Base-by-base conservation (phyloP, 2,329 filamentous ascomycete genomes). In the Cordyceps farinosa region DNA sequence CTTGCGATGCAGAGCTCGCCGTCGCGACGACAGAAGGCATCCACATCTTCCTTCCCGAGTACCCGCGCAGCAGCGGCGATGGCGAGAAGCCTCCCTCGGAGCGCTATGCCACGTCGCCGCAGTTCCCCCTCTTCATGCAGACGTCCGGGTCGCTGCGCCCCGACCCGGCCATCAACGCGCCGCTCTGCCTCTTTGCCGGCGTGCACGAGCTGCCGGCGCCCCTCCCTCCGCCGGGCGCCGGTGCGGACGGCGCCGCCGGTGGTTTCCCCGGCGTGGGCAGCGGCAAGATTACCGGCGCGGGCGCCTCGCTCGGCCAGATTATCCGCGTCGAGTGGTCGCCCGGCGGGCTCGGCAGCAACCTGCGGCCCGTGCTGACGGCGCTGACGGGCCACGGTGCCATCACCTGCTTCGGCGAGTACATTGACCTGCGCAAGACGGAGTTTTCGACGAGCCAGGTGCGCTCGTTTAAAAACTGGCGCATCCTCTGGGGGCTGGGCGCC, bases 251-350 rank as follows among this genome's bases (percentile, higher is more conserved):
- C 11, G 52, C 44, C 4, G 15, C 61, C 2, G 47, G 13, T 13
- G 61, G 45, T 5, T 63, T 58, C 30, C 54, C 36, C 3, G 61
- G 61, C 17, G 61, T 63, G 36, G 61, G 61, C 2, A 10, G 30
- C 34, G 61, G 61, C 17, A 34, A 15, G 3, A 36, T 63, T 9
- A 63, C 61, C 36, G 27, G 53, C 11, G 45, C 45, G 8, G 61
- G 61, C 0, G 76, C 76, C 53, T 80, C 81, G 3, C 75, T 87
- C 67, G 85, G 83, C 65, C 84, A 87, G 67, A 78, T 83, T 17
- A 77, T 85, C 15, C 72, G 76, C 9, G 66, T 86, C 27, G 80
- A 78, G 54, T 87, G 84, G 84, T 86, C 84, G n/a, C 84, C 84
- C 0, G 73, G 73, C n/a, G 82, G 82, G 1, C 71, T 87, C n/a